A percentile compares a stretch with the other conserved stretches of the same genome.
Conservation (phyloP, 352 stramenopile genomes). For the Globisporangium recalcitrans region DNA sequence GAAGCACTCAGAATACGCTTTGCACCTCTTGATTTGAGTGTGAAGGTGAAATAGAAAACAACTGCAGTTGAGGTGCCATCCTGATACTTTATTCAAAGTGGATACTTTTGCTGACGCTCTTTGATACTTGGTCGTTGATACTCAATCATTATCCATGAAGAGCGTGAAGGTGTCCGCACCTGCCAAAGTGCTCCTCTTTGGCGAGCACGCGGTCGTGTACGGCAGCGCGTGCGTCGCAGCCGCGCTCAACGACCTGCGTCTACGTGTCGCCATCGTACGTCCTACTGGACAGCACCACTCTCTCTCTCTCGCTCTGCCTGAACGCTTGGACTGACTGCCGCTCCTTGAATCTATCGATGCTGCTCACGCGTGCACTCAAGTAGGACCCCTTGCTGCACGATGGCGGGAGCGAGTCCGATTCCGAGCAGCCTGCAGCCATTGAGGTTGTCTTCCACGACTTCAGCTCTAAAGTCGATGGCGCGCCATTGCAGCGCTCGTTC, state of each 20-base stretch:
- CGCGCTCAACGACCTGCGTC: slow-evolving; percentile 77
- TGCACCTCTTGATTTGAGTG: too few relatives aligned
- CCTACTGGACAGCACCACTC: background rate
- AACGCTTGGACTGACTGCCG: background rate
- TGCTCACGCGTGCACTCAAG: background rate
- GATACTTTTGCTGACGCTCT: background rate
- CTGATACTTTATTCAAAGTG: background rate
- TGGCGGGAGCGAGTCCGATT: background rate
- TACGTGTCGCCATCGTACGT: slow-evolving; percentile 78
- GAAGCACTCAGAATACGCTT: too few relatives aligned
- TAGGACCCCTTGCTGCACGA: slow-evolving; percentile 25
- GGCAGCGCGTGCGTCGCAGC: slow-evolving; percentile 77
- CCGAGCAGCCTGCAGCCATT: slow-evolving; percentile 19
- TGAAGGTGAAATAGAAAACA: too few relatives aligned
- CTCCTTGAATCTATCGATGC: background rate
- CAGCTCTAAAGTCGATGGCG: slow-evolving; percentile 24
- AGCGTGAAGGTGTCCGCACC: slow-evolving; percentile 61
- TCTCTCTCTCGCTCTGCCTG: background rate
- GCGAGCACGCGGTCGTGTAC: slow-evolving; percentile 89
- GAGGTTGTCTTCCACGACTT: slow-evolving; percentile 57
- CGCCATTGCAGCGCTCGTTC: slow-evolving; percentile 35
- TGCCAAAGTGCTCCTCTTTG: slow-evolving; percentile 88
- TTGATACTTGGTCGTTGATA: too few relatives aligned
- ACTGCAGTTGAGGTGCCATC: too few relatives aligned
- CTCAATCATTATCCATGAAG: too few relatives aligned